Evolutionary conservation across 2,329 filamentous ascomycete genomes (phyloP).

Genomic region (Fusarium ambrosium): DNA sequence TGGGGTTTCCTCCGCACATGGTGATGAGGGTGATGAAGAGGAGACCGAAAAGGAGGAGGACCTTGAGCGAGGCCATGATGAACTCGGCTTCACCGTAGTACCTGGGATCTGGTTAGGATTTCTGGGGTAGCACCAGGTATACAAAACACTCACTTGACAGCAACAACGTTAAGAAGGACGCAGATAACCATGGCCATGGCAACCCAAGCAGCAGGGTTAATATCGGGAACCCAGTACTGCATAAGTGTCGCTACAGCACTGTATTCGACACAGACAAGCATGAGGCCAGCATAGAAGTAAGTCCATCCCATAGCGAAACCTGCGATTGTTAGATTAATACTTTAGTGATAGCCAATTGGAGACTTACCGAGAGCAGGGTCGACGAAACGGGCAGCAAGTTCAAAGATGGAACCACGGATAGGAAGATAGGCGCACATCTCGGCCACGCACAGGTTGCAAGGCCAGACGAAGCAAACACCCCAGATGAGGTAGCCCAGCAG

Average conservation of each 20-base stretch:
- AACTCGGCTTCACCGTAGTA: slow-evolving; percentile 61
- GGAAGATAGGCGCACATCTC: slow-evolving; percentile 71
- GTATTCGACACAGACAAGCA: slow-evolving; percentile 62
- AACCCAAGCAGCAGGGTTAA: slow-evolving; percentile 64
- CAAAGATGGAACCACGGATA: slow-evolving; percentile 66
- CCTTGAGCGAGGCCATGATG: slow-evolving; percentile 70
- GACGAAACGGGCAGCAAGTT: slow-evolving; percentile 67
- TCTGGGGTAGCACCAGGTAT: fast-evolving
- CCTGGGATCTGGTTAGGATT: slow-evolving; percentile 24
- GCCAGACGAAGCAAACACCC: slow-evolving; percentile 61
- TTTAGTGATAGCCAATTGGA: neutral
- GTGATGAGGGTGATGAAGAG: slow-evolving; percentile 75
- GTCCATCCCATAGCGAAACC: slow-evolving; percentile 68
- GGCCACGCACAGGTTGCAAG: slow-evolving; percentile 62
- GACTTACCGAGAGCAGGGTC: slow-evolving; percentile 64
- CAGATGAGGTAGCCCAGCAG: slow-evolving; percentile 61
- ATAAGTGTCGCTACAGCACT: slow-evolving; percentile 60
- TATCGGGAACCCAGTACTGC: slow-evolving; percentile 57
- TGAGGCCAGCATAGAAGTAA: slow-evolving; percentile 62
- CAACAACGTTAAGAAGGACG: slow-evolving; percentile 61
- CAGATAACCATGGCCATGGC: slow-evolving; percentile 61
- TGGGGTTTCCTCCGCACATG: slow-evolving; percentile 77
- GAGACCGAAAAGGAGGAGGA: slow-evolving; percentile 65
- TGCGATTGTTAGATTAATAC: neutral
- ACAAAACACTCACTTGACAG: slow-evolving; percentile 54